phyloP scores from a whole-genome alignment of 768 basidiomycete species.

The Suillus paluster region DNA sequence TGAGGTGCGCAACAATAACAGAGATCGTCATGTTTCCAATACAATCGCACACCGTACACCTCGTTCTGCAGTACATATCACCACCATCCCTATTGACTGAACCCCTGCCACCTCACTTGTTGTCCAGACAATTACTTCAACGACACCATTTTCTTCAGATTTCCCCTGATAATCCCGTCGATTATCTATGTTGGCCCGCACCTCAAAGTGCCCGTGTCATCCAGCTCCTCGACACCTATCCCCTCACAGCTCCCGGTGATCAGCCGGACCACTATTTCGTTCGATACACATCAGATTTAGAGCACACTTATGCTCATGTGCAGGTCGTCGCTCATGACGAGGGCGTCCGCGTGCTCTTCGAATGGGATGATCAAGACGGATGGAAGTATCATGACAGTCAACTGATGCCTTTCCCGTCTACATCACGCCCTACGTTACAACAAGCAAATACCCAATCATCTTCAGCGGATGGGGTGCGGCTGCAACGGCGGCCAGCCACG shows the following conservation, averaged over 20 bases:
- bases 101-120: constrained; percentile 62
- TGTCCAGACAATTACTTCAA: constrained; percentile 63
- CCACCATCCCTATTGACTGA: constrained; percentile 50
- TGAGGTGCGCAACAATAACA: no score
- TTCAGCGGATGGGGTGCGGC: constrained; percentile 13
- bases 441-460: constrained; percentile 25
- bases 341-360: constrained; percentile 66
- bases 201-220: constrained; percentile 38
- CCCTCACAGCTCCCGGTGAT: constrained; percentile 32
- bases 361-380: constrained; percentile 55
- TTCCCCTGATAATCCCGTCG: constrained; percentile 48
- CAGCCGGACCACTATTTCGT: constrained; percentile 33
- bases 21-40: constrained; percentile 40
- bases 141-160: constrained; percentile 69
- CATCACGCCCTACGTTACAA: constrained; percentile 33
- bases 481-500: constrained; percentile 5
- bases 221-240: constrained; percentile 50
- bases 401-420: constrained; percentile 71
- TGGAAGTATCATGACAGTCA: constrained; percentile 78
- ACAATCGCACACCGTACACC: constrained; percentile 43
- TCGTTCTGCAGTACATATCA: constrained; percentile 61
- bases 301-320: constrained; percentile 61
- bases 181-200: constrained; percentile 75
- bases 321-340: constrained; percentile 42
- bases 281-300: constrained; percentile 51